phyloP scores from a whole-genome alignment of 192 early-diverging fungal species.

The Lunasporangiospora selenospora region DNA sequence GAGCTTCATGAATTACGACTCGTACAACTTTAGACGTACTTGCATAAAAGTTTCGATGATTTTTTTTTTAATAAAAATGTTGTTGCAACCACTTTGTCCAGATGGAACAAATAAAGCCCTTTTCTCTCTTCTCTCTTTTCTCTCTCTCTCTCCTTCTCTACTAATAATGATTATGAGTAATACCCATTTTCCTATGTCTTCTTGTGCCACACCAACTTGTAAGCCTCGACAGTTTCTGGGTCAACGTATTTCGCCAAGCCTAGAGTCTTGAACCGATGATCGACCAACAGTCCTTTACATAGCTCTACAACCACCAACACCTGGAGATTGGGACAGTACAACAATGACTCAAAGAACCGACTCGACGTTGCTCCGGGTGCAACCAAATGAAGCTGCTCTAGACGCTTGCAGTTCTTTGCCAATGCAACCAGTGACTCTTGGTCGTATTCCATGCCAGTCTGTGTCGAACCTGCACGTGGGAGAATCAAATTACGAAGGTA shows the following conservation, averaged over 20 bases:
- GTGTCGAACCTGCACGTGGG: conserved; percentile 29
- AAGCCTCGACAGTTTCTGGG: conserved; percentile 30
- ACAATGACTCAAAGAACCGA: conserved; percentile 33
- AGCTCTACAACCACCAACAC: conserved; percentile 42
- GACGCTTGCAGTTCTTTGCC: conserved; percentile 43
- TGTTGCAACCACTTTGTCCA: too few relatives aligned
- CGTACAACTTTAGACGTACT: too few relatives aligned
- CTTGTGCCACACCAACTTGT: conserved; percentile 48
- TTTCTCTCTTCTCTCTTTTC: too few relatives aligned
- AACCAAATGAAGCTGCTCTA: conserved; percentile 39
- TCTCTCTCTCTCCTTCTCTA: too few relatives aligned
- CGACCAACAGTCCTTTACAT: conserved; percentile 31
- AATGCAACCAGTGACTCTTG: conserved; percentile 37
- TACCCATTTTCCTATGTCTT: conserved; percentile 22
- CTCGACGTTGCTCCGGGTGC: conserved; percentile 38
- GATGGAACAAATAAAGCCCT: too few relatives aligned
- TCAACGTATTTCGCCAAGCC: conserved; percentile 42
- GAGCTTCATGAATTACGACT: too few relatives aligned
- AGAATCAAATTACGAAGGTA: conserved; percentile 44
- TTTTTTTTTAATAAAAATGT: too few relatives aligned
- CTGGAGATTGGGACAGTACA: conserved; percentile 37
- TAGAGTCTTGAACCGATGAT: conserved; percentile 42
- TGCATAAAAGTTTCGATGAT: too few relatives aligned
- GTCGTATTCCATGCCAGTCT: conserved; percentile 33
- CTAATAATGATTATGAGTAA: too few relatives aligned